phyloP scores from a whole-genome alignment of 1,139 yeast genomes.

The Zygoascus sp. region DNA sequence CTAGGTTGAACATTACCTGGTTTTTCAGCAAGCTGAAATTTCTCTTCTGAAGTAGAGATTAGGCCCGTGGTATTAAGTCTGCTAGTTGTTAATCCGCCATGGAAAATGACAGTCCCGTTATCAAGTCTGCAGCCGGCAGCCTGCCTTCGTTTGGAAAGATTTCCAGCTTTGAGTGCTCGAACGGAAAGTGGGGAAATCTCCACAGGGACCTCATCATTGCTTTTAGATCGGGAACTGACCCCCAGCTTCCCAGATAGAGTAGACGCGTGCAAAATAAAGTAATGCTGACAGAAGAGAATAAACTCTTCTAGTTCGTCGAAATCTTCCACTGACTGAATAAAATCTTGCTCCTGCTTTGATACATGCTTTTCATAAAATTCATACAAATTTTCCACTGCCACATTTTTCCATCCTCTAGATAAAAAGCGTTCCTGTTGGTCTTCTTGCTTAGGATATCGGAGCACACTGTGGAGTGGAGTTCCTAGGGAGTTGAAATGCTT shows the following conservation, averaged over 20 bases:
- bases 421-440: conserved; percentile 52
- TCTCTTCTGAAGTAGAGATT: conserved; percentile 13
- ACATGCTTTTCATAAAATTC: conserved; percentile 54
- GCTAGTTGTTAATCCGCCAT: conserved; percentile 56
- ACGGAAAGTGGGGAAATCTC: background rate
- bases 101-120: conserved; percentile 35
- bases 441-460: conserved; percentile 49
- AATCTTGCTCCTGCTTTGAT: conserved; percentile 38
- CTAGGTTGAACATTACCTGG: conserved; percentile 37
- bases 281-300: conserved; percentile 70
- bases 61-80: conserved; percentile 35
- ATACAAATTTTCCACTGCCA: conserved; percentile 53
- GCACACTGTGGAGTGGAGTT: conserved; percentile 68
- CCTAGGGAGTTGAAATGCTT: conserved; percentile 62
- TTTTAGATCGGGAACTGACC: background rate
- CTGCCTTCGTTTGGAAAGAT: conserved; percentile 42
- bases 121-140: conserved; percentile 41
- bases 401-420: conserved; percentile 44
- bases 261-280: conserved; percentile 63
- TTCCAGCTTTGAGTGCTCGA: background rate
- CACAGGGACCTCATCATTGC: background rate
- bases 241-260: background rate
- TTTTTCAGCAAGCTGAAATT: conserved; percentile 8
- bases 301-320: conserved; percentile 88
- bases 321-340: conserved; percentile 52